Percentiles rank a stretch among this genome's conserved stretches.
phyloP scores from a whole-genome alignment of 1,139 yeast genomes.

The Saccharomyces hybrid region DNA sequence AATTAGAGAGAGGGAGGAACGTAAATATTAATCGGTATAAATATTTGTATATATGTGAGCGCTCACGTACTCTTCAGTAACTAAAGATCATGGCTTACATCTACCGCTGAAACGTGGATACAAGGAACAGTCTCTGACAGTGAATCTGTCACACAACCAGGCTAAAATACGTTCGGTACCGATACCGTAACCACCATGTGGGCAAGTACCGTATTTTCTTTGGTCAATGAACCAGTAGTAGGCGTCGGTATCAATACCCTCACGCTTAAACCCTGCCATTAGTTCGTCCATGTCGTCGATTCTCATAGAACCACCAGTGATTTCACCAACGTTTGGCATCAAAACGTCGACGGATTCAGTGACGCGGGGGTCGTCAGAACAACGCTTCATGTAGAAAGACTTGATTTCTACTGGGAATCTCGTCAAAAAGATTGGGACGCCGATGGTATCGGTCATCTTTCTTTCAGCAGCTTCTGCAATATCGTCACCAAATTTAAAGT shows the following conservation, averaged over 20 bases:
- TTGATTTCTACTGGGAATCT: conserved; percentile 96
- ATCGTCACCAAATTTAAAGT: conserved; percentile 94
- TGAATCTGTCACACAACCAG: conserved; percentile 95
- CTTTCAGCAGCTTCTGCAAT: conserved; percentile 99
- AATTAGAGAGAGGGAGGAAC: neutral
- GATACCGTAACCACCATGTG: conserved; percentile 98
- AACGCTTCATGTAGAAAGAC: conserved; percentile 95
- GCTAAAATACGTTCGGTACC: conserved; percentile 98
- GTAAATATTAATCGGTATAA: neutral
- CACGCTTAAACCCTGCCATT: conserved; percentile 85
- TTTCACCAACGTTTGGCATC: conserved; percentile 98
- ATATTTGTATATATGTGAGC: neutral
- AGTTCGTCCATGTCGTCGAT: conserved; percentile 75
- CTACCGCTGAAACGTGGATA: conserved; percentile 98
- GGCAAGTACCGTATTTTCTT: conserved; percentile 94
- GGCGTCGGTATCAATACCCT: conserved; percentile 65
- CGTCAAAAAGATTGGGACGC: conserved; percentile 82
- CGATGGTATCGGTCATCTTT: conserved; percentile 92
- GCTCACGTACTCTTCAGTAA: neutral
- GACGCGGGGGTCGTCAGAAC: conserved; percentile 83
- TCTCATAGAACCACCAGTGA: conserved; percentile 99
- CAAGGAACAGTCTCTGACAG: conserved; percentile 95
- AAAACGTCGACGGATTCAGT: conserved; percentile 97
- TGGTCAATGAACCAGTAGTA: conserved; percentile 97
- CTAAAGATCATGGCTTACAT: conserved; percentile 69